A percentile compares a stretch with the other conserved stretches of the same genome.
Evolutionary conservation across 2,329 filamentous ascomycete genomes (phyloP).

Genomic region (Penicillium sp.): DNA sequence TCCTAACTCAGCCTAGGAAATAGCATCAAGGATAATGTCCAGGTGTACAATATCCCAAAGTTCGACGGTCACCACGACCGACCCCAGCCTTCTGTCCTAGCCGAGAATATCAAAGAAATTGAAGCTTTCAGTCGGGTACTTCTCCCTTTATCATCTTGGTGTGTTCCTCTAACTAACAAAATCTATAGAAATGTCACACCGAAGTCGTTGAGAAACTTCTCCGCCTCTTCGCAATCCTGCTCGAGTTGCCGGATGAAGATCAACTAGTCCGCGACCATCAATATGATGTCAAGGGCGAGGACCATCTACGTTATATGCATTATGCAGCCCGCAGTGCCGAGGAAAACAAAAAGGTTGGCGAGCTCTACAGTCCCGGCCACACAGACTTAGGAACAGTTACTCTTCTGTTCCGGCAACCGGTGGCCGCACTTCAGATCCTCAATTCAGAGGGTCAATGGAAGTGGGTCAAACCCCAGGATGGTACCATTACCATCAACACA

Average conservation of each 20-base stretch:
- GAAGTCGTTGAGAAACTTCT: constrained; percentile 46
- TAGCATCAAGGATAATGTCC: constrained; percentile 53
- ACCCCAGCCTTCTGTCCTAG: constrained; percentile 47
- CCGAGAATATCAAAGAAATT: constrained; percentile 53
- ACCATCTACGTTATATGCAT: constrained; percentile 63
- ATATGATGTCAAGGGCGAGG: constrained; percentile 58
- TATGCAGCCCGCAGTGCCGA: constrained; percentile 51
- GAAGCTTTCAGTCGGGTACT: constrained; percentile 50
- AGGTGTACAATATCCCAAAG: constrained; percentile 61
- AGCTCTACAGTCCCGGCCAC: constrained; percentile 50
- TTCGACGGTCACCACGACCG: constrained; percentile 50
- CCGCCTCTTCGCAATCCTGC: constrained; percentile 58
- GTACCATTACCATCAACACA: constrained; percentile 52
- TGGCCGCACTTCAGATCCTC: constrained; percentile 57
- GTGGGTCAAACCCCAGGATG: constrained; percentile 49
- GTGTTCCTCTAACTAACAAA: not conserved
- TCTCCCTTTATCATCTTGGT: not conserved
- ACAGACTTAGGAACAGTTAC: constrained; percentile 58
- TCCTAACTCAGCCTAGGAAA: constrained; percentile 28
- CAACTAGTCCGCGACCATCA: constrained; percentile 55
- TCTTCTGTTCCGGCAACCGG: constrained; percentile 57
- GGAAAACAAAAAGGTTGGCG: constrained; percentile 46
- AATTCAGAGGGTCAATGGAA: constrained; percentile 50
- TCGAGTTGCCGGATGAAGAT: constrained; percentile 59
- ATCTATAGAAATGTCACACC: constrained; percentile 28